Base-by-base conservation (phyloP, 306 rosid genomes). In the Hippophae tibetana region DNA sequence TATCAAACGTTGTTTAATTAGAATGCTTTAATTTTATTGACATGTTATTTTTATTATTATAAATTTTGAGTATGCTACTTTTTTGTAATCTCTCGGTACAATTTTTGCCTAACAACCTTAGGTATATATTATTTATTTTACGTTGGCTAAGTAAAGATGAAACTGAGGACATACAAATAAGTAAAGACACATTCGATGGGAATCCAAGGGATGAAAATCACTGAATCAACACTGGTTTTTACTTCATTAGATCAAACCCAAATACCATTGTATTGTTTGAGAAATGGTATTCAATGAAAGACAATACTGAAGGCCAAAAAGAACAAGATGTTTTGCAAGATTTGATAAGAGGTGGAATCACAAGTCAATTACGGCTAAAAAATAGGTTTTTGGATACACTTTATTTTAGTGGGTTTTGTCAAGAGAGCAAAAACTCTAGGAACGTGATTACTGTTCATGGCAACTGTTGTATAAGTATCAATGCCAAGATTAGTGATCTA, bases 401-500 rank as follows among this genome's bases (percentile, higher is more conserved):
- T 9, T 78, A 81, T 68, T 90, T 90, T 45, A 90, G 96, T 56
- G 95, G 96, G 7, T 90, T 87, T 74, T 90, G 98, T 57, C 70
- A 83, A 58, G 82, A 81, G n/a, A 90, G 92, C 31, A 81, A 26
- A 9, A 87, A 87, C 63, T 67, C 87, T 10, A 42, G 68, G 63
- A 73, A 6, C 2, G 96, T 85, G n/a, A 31, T 60, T 27, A 90
- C 82, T 0, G 74, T 90, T 45, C 98, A 90, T 40, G 90, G 92
- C 50, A 87, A 87, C 12, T 90, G 98, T 18, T 90, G 98, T 9
- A 77, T 83, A 42, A 85, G 84, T 2, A 85, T 90, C 58, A 63
- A 18, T 0, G 92, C 96, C 0, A 90, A 90, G 68, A 67, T 78
- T 5, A 31, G 4, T 0, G 98, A 90, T 66, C 61, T 90, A 0